A percentile compares a stretch with the other conserved stretches of the same genome.
phyloP scores from a whole-genome alignment of 768 basidiomycete species.

The Rhodosporidiobolus sp. region DNA sequence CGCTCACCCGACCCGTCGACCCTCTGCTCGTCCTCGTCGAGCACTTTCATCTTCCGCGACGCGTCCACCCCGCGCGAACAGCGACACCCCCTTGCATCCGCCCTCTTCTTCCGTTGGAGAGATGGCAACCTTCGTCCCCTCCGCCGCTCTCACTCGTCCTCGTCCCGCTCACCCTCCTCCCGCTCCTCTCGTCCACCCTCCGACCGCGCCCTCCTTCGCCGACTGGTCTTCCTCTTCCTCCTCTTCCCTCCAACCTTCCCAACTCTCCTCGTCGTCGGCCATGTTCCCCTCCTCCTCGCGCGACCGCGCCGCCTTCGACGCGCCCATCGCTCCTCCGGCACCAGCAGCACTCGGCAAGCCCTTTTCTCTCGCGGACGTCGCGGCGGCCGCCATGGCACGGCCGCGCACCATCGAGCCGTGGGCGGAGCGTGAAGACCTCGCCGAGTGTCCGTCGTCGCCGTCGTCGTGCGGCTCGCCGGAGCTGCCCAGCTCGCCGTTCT shows the following conservation, averaged over 20 bases:
- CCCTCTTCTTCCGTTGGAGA: neutral
- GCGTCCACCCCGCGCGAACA: neutral
- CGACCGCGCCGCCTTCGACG: constrained; percentile 3
- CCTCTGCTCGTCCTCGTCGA: no score
- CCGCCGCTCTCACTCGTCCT: neutral
- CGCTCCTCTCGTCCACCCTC: constrained; percentile 12
- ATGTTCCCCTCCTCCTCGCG: neutral
- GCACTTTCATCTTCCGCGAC: no score
- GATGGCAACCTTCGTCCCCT: neutral
- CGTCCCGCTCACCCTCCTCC: constrained; percentile 17
- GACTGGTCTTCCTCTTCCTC: neutral
- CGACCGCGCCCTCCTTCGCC: constrained; percentile 10
- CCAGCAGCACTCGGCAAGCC: constrained; percentile 26
- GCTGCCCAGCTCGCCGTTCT: constrained; percentile 25
- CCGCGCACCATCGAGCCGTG: constrained; percentile 31
- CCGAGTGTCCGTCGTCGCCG: constrained; percentile 27
- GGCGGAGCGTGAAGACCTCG: constrained; percentile 30
- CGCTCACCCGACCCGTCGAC: no score
- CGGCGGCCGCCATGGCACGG: constrained; percentile 25
- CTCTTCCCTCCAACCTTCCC: neutral
- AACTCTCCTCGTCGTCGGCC: neutral
- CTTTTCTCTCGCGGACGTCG: constrained; percentile 32
- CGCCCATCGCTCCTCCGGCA: neutral
- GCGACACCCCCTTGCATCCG: neutral
- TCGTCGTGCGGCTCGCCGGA: constrained; percentile 22